Base-by-base conservation (phyloP, 352 stramenopile genomes). In the Phytophthora sp. region DNA sequence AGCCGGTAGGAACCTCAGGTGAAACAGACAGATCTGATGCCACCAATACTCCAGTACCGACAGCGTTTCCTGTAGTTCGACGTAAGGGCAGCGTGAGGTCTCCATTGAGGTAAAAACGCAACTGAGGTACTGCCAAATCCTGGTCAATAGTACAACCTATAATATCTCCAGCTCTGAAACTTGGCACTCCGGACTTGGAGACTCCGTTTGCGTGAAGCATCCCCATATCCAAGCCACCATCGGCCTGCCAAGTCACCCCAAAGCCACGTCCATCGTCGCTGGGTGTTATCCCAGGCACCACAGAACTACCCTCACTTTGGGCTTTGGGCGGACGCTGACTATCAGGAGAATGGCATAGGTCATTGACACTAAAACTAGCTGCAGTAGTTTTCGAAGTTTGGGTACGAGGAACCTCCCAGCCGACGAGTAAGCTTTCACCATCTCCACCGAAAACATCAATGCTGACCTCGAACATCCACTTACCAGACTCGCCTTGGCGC, bases 81-180 rank as follows among this genome's bases (percentile, higher is more conserved):
- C 69, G 54, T 20, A 73, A 49, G 9, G 84, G 82, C n/a, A 93
- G 63, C 20, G 75, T 77, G n/a, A 88, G 72, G 38, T 86, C 66
- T 10, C 84, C 84, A 30, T 94, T 94, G 20, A 91, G 71, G 63
- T 90, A 92, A 65, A 94, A 94, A 12, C 79, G 68, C 57, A 94
- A 28, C 20, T 74, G 79, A 42, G 84, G 84, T 26, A 88, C 81
- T 8, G 72, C 69, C 30, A 83, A 51, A 51, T 94, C 80, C 50
- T 94, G 84, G 66, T 92, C 69, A 61, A 94, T 92, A 1, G 83
- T 90, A 50, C 82, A 94, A 12, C 76, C 81, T 27, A 94, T 64
- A 34, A 92, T 69, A 57, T 94, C 84, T 24, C 82, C 84, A 15
- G 65, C 75, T 32, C 76, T 73, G 59, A 92, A 94, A 52, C 70